Evolutionary conservation across 192 early-diverging fungal genomes (phyloP).

Genomic region (Lobosporangium transversale): DNA sequence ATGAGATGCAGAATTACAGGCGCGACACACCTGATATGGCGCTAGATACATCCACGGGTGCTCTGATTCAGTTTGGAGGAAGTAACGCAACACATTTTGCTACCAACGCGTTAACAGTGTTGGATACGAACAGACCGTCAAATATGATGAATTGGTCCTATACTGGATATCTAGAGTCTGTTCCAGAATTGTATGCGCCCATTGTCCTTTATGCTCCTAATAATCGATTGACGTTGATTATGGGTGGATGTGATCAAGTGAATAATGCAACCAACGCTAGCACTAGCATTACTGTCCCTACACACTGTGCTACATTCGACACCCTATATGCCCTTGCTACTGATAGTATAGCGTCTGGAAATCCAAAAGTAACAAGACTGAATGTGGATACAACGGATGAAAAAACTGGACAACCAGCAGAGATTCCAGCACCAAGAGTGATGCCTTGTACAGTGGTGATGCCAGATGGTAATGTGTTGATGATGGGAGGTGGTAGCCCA

Average conservation of each 20-base stretch:
- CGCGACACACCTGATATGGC: slow-evolving; percentile 22
- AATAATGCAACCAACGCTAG: neutral
- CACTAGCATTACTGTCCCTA: neutral
- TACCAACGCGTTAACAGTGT: slow-evolving; percentile 21
- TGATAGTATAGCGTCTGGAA: neutral
- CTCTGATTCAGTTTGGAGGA: slow-evolving; percentile 41
- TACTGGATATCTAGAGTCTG: slow-evolving; percentile 2
- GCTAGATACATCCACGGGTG: slow-evolving; percentile 5
- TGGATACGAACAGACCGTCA: slow-evolving; percentile 3
- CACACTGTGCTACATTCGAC: slow-evolving; percentile 31
- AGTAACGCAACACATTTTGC: slow-evolving; percentile 1
- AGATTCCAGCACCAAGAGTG: slow-evolving; percentile 17
- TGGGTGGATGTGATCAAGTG: slow-evolving; percentile 44
- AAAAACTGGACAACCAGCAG: no score
- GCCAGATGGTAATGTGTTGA: slow-evolving; percentile 19
- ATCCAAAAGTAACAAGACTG: neutral
- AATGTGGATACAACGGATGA: neutral
- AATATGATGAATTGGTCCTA: slow-evolving; percentile 21
- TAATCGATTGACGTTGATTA: slow-evolving; percentile 16
- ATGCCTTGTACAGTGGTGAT: slow-evolving; percentile 32
- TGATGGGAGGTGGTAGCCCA: slow-evolving; percentile 31
- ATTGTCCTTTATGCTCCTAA: slow-evolving; percentile 19
- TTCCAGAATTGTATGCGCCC: slow-evolving; percentile 31
- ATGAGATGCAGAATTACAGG: slow-evolving; percentile 10
- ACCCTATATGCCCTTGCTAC: slow-evolving; percentile 23